phyloP scores from a whole-genome alignment of 208 protist genomes.

The Crithidia brevicula region DNA sequence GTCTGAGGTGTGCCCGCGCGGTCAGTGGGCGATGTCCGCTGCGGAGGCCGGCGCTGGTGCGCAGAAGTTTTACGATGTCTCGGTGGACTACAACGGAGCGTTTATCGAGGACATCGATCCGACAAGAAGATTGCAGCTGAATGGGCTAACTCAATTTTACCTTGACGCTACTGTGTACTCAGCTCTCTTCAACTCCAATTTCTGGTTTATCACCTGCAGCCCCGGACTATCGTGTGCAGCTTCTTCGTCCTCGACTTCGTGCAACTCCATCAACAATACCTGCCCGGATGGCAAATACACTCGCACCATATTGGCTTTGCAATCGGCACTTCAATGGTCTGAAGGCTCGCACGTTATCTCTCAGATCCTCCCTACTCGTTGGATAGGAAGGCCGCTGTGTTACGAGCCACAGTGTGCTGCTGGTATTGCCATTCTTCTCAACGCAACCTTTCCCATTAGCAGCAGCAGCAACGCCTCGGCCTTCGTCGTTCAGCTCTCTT shows the following conservation, averaged over 20 bases:
- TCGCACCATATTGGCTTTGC: slow-evolving; percentile 30
- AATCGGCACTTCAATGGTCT: not conserved
- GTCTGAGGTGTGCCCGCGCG: slow-evolving; percentile 4
- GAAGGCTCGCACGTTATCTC: not conserved
- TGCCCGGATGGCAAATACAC: slow-evolving; percentile 41
- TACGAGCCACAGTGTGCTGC: not conserved
- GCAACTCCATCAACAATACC: slow-evolving; percentile 14
- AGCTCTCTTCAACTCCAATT: not conserved
- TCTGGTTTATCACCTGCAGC: not conserved
- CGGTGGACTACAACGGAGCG: not conserved
- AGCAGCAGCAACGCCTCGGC: not conserved
- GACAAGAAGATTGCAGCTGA: not conserved
- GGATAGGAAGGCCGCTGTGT: not conserved
- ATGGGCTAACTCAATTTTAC: no score
- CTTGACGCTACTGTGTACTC: not conserved
- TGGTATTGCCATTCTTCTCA: not conserved
- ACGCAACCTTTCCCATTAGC: not conserved
- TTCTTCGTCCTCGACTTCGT: not conserved
- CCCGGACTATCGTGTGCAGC: slow-evolving; percentile 2
- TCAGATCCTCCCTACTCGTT: not conserved
- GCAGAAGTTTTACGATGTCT: slow-evolving; percentile 19
- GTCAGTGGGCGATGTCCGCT: slow-evolving; percentile 14
- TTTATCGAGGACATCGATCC: not conserved
- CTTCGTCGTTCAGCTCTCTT: slow-evolving; percentile 13
- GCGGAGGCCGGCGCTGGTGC: not conserved